phyloP scores from a whole-genome alignment of 805 yeast species.

The Debaryomyces maramus region DNA sequence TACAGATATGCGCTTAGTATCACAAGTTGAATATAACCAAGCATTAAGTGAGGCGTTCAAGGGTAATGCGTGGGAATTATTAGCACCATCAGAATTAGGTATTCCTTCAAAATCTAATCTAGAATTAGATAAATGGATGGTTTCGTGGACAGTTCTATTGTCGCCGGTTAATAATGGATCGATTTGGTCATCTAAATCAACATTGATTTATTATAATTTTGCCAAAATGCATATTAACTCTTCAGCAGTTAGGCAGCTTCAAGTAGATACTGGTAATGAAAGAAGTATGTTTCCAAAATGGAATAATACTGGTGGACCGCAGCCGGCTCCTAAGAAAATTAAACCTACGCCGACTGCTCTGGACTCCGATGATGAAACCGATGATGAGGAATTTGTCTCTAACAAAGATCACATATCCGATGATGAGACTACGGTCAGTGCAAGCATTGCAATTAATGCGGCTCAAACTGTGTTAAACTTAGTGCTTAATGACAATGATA shows the following conservation, averaged over 20 bases:
- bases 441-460: slow-evolving; percentile 58
- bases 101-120: slow-evolving; percentile 66
- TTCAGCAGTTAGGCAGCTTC: slow-evolving; percentile 45
- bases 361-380: slow-evolving; percentile 16
- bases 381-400: slow-evolving; percentile 33
- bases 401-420: slow-evolving; percentile 32
- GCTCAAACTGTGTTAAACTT: slow-evolving; percentile 62
- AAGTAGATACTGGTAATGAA: slow-evolving; percentile 26
- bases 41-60: slow-evolving; percentile 58
- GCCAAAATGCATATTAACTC: slow-evolving; percentile 74
- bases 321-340: slow-evolving; percentile 5
- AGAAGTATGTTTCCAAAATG: slow-evolving; percentile 33
- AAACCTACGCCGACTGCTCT: neutral
- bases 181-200: slow-evolving; percentile 69
- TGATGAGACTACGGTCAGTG: slow-evolving; percentile 35
- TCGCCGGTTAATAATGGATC: slow-evolving; percentile 57
- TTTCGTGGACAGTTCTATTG: slow-evolving; percentile 70
- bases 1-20: slow-evolving; percentile 58
- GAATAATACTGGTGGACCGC: slow-evolving; percentile 11
- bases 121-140: slow-evolving; percentile 77
- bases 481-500: slow-evolving; percentile 59
- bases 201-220: slow-evolving; percentile 68
- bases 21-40: slow-evolving; percentile 67
- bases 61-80: slow-evolving; percentile 60
- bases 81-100: slow-evolving; percentile 63